Evolutionary conservation across 495 filamentous ascomycete genomes (phyloP).

Genomic region (Aspergillus heteromorphus): DNA sequence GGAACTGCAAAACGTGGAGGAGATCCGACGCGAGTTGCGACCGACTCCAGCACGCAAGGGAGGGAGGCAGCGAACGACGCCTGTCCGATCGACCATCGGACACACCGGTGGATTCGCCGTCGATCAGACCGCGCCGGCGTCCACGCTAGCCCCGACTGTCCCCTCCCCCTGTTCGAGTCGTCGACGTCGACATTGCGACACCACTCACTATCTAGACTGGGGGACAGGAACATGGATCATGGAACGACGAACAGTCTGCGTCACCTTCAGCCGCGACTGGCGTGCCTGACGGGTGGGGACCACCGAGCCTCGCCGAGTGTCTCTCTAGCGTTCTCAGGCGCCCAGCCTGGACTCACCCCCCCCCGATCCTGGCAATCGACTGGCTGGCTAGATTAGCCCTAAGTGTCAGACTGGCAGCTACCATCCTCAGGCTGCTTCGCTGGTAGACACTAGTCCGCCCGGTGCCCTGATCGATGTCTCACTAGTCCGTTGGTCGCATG

Average conservation of each 20-base stretch:
- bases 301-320: constrained; percentile 3
- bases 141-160: background rate
- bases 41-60: constrained; percentile 11
- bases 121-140: background rate
- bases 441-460: background rate
- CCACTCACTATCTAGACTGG: too few relatives aligned
- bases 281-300: constrained; percentile 1
- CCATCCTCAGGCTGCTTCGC: too few relatives aligned
- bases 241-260: too few relatives aligned
- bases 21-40: background rate
- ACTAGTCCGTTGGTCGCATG: constrained; percentile 1
- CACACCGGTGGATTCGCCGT: constrained; percentile 6
- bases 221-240: too few relatives aligned
- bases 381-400: background rate
- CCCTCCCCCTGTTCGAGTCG: background rate
- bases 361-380: background rate
- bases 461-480: background rate
- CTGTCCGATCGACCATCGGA: constrained; percentile 6
- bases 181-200: background rate
- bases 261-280: background rate
- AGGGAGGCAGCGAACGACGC: background rate
- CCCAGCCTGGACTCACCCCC: background rate
- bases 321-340: too few relatives aligned
- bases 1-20: constrained; percentile 11
- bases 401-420: background rate